These are phyloP conservation scores for Fusarium verticillioides DNA, from an alignment of 2,329 filamentous ascomycete species.

Conservation along the genomic window DNA sequence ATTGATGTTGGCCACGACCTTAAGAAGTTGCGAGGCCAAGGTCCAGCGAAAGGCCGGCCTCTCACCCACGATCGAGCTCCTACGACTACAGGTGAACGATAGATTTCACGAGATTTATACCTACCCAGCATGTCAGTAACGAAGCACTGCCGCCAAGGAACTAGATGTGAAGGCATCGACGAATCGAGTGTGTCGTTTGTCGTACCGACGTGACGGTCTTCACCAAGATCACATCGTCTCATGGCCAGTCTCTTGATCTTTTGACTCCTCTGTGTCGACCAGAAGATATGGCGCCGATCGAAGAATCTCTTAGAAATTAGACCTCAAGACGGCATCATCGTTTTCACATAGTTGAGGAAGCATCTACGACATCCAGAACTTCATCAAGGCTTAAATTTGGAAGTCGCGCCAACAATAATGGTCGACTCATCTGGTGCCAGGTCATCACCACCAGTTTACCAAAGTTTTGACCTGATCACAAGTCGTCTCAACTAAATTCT, in stretches of 20 bases:
- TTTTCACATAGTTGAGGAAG: neutral
- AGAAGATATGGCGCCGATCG: neutral
- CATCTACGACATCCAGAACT: neutral
- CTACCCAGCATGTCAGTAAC: neutral
- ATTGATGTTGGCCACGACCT: neutral
- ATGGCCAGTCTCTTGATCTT: neutral
- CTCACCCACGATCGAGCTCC: neutral
- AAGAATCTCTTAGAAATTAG: neutral
- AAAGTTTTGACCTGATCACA: neutral
- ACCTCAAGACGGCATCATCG: neutral
- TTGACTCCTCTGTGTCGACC: neutral
- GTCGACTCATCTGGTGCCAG: neutral
- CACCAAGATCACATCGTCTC: too few relatives aligned
- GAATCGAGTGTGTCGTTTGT: too few relatives aligned
- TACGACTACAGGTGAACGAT: too few relatives aligned
- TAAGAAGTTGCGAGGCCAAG: neutral
- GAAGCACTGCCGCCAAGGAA: neutral
- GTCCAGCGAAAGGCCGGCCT: neutral
- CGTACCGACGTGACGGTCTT: too few relatives aligned
- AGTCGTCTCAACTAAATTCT: neutral
- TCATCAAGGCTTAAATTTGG: neutral
- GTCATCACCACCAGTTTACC: neutral
- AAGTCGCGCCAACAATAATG: neutral
- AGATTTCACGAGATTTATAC: neutral
- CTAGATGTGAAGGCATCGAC: neutral